Evolutionary conservation across 192 early-diverging fungal genomes (phyloP).

Genomic region (Podila epigama): DNA sequence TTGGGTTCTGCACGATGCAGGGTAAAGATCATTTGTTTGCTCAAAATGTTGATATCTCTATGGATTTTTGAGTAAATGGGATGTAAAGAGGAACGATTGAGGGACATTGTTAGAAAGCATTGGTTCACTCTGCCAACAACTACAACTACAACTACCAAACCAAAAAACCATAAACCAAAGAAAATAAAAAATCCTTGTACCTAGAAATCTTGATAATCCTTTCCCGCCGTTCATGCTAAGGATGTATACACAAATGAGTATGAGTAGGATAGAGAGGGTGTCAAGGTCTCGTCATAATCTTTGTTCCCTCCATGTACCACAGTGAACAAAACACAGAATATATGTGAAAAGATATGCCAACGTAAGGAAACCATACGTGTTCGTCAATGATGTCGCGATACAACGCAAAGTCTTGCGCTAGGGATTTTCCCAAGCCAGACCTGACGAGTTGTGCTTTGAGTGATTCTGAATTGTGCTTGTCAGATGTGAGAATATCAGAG

Average conservation of each 20-base stretch:
- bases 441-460: conserved; percentile 4
- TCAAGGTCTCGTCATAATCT: no score
- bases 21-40: conserved; percentile 49
- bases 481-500: neutral
- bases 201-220: conserved; percentile 46
- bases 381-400: conserved; percentile 46
- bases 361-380: conserved; percentile 16
- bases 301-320: no score
- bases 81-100: neutral
- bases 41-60: conserved; percentile 46
- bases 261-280: no score
- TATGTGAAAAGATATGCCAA: no score
- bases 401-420: conserved; percentile 21
- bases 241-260: no score
- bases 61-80: neutral
- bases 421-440: conserved; percentile 11
- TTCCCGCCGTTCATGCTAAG: conserved; percentile 37
- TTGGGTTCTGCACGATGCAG: conserved; percentile 44
- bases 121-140: no score
- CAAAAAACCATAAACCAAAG: no score
- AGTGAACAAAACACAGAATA: no score
- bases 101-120: neutral
- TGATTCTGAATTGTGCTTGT: neutral
- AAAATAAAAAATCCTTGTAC: no score
- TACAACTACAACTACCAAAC: no score